Conservation (phyloP, 1,284 basidiomycete genomes). For the Trametes pubescens region DNA sequence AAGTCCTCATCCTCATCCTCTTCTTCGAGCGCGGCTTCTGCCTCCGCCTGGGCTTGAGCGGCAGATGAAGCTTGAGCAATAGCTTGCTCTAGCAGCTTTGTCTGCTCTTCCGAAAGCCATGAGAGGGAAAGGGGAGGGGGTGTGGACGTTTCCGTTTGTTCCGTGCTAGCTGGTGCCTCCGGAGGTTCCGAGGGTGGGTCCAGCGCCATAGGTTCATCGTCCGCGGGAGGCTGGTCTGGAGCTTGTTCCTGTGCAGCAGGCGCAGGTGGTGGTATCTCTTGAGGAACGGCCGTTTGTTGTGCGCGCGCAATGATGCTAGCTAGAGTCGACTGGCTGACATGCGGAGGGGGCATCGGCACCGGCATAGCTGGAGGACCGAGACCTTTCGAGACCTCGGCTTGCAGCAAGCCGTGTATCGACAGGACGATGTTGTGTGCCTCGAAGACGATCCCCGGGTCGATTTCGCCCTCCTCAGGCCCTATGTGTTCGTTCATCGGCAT, state of each 20-base stretch:
- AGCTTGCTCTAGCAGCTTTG: slow-evolving; percentile 69
- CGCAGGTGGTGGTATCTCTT: slow-evolving; percentile 41
- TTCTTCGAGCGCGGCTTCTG: slow-evolving; percentile 74
- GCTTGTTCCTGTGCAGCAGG: slow-evolving; percentile 7
- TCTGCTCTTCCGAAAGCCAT: slow-evolving; percentile 74
- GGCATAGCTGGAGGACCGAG: slow-evolving; percentile 54
- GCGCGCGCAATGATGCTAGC: slow-evolving; percentile 73
- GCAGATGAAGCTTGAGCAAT: slow-evolving; percentile 74
- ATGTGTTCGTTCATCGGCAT: slow-evolving; percentile 25
- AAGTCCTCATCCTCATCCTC: slow-evolving; percentile 64
- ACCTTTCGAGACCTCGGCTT: slow-evolving; percentile 62
- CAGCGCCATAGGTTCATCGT: slow-evolving; percentile 19
- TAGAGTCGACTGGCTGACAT: slow-evolving; percentile 65
- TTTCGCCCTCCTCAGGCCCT: slow-evolving; percentile 68
- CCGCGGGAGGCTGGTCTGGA: slow-evolving; percentile 5
- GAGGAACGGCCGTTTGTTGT: slow-evolving; percentile 51
- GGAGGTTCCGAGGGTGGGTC: slow-evolving; percentile 6
- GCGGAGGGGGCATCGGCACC: slow-evolving; percentile 42
- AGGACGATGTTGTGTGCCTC: slow-evolving; percentile 62
- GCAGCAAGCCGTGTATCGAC: slow-evolving; percentile 64
- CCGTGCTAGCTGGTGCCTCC: background rate
- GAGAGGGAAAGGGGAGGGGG: slow-evolving; percentile 57
- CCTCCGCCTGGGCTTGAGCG: slow-evolving; percentile 77
- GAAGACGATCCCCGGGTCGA: slow-evolving; percentile 57
- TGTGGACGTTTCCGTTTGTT: slow-evolving; percentile 10